Evolutionary conservation across 306 rosid species (phyloP).

Genomic region (Prinsepia uniflora): DNA sequence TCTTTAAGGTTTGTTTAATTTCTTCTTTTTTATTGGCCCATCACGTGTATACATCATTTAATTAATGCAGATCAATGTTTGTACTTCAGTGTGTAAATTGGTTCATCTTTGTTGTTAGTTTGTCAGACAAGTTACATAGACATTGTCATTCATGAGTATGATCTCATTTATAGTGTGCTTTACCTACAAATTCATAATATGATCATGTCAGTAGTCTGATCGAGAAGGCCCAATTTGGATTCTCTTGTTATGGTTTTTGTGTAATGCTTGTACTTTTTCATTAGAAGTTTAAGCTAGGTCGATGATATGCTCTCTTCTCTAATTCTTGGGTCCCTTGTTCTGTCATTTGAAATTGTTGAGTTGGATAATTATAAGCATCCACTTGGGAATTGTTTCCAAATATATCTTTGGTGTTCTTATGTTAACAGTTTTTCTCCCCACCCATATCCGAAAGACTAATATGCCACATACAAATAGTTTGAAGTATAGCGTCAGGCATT

Average conservation of each 20-base stretch:
- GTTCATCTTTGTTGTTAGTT: background rate
- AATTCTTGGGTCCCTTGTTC: background rate
- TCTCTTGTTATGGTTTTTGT: background rate
- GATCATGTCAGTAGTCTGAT: background rate
- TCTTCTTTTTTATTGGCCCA: slow-evolving; percentile 1
- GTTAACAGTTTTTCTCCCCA: background rate
- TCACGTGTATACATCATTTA: background rate
- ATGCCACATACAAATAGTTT: background rate
- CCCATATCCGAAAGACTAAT: background rate
- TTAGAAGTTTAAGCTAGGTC: background rate
- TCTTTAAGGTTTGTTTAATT: slow-evolving; percentile 56
- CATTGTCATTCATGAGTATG: background rate
- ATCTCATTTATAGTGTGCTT: background rate
- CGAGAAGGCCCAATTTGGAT: background rate
- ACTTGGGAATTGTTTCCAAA: background rate
- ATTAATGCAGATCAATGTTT: background rate
- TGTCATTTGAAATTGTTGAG: background rate
- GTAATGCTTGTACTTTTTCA: background rate
- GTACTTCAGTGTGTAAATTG: background rate
- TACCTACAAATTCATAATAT: background rate
- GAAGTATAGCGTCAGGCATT: slow-evolving; percentile 21
- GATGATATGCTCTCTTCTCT: background rate
- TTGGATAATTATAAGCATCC: background rate
- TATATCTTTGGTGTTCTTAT: background rate
- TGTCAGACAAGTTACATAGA: background rate